Evolutionary conservation across 768 basidiomycete genomes (phyloP), one percentile per base, ranked within the genome.

Genomic region (Phlebiopsis gigantea): DNA sequence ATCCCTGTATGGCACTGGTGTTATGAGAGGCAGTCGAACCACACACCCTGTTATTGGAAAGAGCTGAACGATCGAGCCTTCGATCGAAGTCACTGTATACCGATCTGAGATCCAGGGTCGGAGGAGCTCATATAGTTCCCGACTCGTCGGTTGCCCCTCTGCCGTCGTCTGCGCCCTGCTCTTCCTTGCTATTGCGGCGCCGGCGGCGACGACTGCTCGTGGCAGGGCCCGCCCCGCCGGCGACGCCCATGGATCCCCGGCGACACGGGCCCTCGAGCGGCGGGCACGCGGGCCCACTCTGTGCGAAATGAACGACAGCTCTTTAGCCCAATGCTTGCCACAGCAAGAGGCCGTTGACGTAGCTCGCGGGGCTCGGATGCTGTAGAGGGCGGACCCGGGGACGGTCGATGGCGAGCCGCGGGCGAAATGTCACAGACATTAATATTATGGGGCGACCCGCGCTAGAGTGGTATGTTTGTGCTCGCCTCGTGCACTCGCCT

Each of bases 61-160:
- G 34, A 19, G 3, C 19, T 12, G 29, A 41, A 41, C 50, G 50
- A 51, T 51, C 50, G 50, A 51, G 48, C 25, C 29, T 28, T 50
- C 28, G 48, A 50, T 50, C 50, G 50, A 41, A 19, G 50, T 51
- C 34, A 19, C 9, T 14, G 30, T 9, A 25, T 21, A 17, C 10
- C 17, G 34, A 51, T 51, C 50, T 51, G 50, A 51, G 50, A 51
- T 51, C 34, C 50, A 51, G 31, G 50, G 47, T 48, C 47, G 47
- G 26, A 15, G 46, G 15, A n/a, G 34, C 12, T 15, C 19, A 31
- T 28, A 50, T 31, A 29, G 48, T 45, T 19, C 29, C 48, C 48
- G 48, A 30, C 48, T 24, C 46, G 21, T 17, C 21, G 15, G 24
- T 25, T 25, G 26, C 24, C 8, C 26, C 46, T 26, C 26, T 47